Evolutionary conservation across 1,284 basidiomycete species (phyloP).

Genomic region (Cutaneotrichosporon cavernicola): DNA sequence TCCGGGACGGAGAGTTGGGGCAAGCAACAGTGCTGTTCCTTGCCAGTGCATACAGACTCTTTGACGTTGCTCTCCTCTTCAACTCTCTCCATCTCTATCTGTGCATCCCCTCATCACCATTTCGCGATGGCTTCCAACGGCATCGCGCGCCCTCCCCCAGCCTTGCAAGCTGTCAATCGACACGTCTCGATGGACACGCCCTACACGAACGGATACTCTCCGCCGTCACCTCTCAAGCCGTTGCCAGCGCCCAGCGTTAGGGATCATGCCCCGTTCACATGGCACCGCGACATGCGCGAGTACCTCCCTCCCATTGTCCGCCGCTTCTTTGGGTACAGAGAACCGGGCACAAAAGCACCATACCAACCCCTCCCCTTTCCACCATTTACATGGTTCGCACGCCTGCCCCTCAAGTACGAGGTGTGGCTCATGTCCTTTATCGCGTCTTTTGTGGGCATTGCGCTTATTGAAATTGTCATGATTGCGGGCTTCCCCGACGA

Average conservation of each 20-base stretch:
- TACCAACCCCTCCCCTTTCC: constrained; percentile 36
- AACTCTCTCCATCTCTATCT: not conserved
- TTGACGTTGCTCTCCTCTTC: not conserved
- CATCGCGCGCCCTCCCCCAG: not conserved
- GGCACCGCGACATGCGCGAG: constrained; percentile 31
- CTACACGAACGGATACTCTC: not conserved
- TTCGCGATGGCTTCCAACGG: not conserved
- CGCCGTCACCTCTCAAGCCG: not conserved
- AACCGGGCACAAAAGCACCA: constrained; percentile 24
- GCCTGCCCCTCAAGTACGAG: constrained; percentile 54
- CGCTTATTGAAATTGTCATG: constrained; percentile 62
- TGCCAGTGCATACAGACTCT: not conserved
- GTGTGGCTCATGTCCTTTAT: constrained; percentile 57
- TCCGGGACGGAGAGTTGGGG: not conserved
- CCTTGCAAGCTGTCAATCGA: not conserved
- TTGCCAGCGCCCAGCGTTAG: not conserved
- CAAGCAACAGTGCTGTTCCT: too few species aligned
- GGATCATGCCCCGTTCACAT: not conserved
- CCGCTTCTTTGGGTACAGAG: constrained; percentile 38
- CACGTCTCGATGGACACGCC: not conserved
- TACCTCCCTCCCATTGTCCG: constrained; percentile 27
- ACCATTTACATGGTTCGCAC: constrained; percentile 42
- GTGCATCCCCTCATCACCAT: not conserved
- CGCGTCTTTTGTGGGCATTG: constrained; percentile 61
- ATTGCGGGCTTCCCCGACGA: constrained; percentile 29